A percentile compares a stretch with the other conserved stretches of the same genome.
Conservation (phyloP, 441 rosid species). For the Aquilaria agallochum region DNA sequence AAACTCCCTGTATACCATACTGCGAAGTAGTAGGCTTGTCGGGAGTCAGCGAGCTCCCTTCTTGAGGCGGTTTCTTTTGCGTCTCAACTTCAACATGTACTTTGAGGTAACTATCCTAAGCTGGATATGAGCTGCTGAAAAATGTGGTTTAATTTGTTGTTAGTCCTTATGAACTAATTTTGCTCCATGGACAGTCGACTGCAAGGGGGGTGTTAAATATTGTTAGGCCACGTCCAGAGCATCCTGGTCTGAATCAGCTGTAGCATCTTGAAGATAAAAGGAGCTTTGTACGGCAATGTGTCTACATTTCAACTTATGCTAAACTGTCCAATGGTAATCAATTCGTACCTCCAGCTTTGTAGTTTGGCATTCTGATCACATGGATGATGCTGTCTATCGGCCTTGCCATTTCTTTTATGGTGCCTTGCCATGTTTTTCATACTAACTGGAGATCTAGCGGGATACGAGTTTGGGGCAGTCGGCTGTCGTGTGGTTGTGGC, state of each 20-base stretch:
- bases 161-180: not conserved
- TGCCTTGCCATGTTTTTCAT: no score
- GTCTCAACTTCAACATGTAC: conserved; percentile 82
- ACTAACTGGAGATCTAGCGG: no score
- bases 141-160: not conserved
- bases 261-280: conserved; percentile 8
- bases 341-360: no score
- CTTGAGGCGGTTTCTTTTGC: conserved; percentile 91
- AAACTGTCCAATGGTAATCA: no score
- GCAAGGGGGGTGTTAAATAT: conserved; percentile 81
- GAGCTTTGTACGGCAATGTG: no score
- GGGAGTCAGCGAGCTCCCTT: conserved; percentile 99
- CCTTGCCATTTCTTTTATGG: no score
- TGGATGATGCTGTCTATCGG: no score
- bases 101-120: conserved; percentile 54
- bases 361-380: no score
- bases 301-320: no score
- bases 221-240: conserved; percentile 71
- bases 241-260: conserved; percentile 39
- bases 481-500: no score
- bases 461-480: no score
- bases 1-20: conserved; percentile 79
- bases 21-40: conserved; percentile 90
- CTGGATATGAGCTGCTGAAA: conserved; percentile 6
- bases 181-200: conserved; percentile 53